Percentiles rank a stretch among this genome's conserved stretches.
Evolutionary conservation across 2,329 filamentous ascomycete genomes (phyloP).

Genomic region (Neofusicoccum ribis): DNA sequence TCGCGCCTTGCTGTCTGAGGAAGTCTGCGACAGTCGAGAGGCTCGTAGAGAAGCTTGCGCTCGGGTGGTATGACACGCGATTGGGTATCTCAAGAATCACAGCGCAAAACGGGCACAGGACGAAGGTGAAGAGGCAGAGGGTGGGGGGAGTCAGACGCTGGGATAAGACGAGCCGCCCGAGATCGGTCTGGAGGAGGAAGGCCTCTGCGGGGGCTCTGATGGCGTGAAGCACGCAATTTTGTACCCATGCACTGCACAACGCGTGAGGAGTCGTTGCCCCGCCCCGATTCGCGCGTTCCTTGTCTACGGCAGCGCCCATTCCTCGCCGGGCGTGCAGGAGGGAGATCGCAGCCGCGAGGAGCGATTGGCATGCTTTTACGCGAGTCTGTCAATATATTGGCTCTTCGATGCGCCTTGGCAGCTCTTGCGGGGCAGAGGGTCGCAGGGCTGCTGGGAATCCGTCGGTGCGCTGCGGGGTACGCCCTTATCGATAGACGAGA

Average conservation of each 20-base stretch:
- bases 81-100: not conserved
- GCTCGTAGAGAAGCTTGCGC: not conserved
- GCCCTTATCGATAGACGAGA: not conserved
- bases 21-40: not conserved
- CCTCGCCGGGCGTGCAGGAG: not conserved
- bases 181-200: not conserved
- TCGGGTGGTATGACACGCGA: constrained; percentile 1
- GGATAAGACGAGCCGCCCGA: not conserved
- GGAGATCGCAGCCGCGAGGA: not conserved
- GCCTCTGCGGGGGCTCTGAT: not conserved
- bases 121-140: too few relatives aligned
- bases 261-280: not conserved
- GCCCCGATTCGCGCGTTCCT: constrained; percentile 6
- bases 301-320: not conserved
- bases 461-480: constrained; percentile 12
- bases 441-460: not conserved
- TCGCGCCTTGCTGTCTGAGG: not conserved
- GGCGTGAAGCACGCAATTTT: constrained; percentile 18
- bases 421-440: not conserved
- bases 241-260: not conserved
- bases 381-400: constrained; percentile 4
- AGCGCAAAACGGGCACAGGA: not conserved
- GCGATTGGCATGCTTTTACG: not conserved
- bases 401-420: not conserved
- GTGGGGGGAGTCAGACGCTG: not conserved